Conservation (phyloP, 108 stramenopile genomes). For the Craspedostauros australis region DNA sequence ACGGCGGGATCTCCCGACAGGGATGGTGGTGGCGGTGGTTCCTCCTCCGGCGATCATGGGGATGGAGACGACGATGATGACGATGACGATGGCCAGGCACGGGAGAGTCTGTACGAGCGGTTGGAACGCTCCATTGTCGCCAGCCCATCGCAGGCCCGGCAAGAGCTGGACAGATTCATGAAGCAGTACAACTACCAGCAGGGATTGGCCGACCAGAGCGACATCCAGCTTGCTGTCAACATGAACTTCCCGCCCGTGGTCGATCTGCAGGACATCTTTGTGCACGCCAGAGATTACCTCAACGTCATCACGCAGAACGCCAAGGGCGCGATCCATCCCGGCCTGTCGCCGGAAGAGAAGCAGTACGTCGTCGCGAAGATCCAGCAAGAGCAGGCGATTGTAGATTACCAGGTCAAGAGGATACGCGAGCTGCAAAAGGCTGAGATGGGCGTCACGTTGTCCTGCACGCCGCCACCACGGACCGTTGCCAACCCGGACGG, state of each 20-base stretch:
- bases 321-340: neutral
- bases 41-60: neutral
- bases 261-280: constrained; percentile 9
- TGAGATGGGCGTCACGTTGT: constrained; percentile 24
- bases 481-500: neutral
- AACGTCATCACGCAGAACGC: constrained; percentile 5
- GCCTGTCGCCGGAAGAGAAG: constrained; percentile 10
- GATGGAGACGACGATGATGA: constrained; percentile 12
- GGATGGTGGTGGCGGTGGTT: neutral
- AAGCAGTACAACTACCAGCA: constrained; percentile 31
- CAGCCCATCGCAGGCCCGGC: constrained; percentile 1
- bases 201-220: constrained; percentile 21
- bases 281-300: constrained; percentile 15
- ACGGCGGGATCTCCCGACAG: constrained; percentile 2
- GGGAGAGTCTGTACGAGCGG: constrained; percentile 15
- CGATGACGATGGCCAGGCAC: constrained; percentile 11
- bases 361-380: constrained; percentile 7
- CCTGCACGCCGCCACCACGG: constrained; percentile 7
- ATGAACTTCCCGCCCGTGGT: constrained; percentile 28
- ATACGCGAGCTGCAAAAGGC: constrained; percentile 23
- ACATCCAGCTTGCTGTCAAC: constrained; percentile 15
- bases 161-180: constrained; percentile 26
- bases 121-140: constrained; percentile 10
- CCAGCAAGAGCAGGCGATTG: constrained; percentile 16
- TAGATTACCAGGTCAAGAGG: constrained; percentile 28